Percentiles rank a stretch among this genome's conserved stretches.
phyloP scores from a whole-genome alignment of 192 early-diverging fungal species.

The Mortierella hygrophila region DNA sequence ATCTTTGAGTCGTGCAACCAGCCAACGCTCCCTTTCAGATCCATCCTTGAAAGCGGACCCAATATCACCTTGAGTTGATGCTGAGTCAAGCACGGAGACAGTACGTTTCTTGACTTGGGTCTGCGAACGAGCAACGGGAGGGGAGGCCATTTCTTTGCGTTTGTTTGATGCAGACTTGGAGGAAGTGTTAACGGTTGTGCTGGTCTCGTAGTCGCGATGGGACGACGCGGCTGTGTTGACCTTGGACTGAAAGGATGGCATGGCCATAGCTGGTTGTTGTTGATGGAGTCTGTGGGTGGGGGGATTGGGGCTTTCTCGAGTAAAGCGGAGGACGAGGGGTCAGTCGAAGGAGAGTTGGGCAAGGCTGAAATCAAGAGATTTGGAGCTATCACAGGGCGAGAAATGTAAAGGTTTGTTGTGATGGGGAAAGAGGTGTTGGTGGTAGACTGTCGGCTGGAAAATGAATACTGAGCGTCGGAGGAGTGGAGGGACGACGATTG shows the following conservation, averaged over 20 bases:
- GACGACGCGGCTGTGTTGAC: not conserved
- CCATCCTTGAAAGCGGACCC: not conserved
- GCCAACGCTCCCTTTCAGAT: not conserved
- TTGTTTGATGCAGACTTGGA: not conserved
- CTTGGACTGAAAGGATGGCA: not conserved
- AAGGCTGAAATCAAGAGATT: not conserved
- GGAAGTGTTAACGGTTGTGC: too few relatives aligned
- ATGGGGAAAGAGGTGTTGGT: not conserved
- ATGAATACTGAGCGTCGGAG: too few relatives aligned
- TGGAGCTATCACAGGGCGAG: not conserved
- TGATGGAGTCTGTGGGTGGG: not conserved
- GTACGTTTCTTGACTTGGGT: not conserved
- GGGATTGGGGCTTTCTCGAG: not conserved
- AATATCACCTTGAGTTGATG: not conserved
- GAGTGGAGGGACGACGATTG: too few relatives aligned
- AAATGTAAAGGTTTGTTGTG: not conserved
- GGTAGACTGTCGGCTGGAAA: too few relatives aligned
- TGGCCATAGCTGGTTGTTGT: not conserved
- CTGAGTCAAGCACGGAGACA: not conserved
- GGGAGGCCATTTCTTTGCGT: not conserved
- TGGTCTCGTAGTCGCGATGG: not conserved
- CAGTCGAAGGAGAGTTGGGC: not conserved
- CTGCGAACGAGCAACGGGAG: not conserved
- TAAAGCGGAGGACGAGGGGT: not conserved
- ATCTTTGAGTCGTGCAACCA: not conserved